Evolutionary conservation across 148 eudicot genomes (phyloP).

Genomic region (Dianthus caryophyllus): DNA sequence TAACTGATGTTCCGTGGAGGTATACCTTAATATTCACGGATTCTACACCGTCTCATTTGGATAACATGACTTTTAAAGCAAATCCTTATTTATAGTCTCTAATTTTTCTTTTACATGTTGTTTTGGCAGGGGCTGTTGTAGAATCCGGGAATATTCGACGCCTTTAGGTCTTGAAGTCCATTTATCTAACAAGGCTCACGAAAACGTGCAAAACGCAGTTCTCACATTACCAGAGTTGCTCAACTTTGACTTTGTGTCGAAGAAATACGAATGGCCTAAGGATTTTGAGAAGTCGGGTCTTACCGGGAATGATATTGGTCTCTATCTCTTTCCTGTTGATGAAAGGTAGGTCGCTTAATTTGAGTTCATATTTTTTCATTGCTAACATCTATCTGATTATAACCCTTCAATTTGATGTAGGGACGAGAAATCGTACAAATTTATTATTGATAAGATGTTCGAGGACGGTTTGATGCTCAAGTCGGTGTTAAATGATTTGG

Average conservation of each 20-base stretch:
- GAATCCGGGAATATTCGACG: conserved; percentile 8
- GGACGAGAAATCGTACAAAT: conserved; percentile 26
- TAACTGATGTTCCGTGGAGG: conserved; percentile 27
- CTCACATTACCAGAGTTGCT: conserved; percentile 22
- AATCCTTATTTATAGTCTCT: background rate
- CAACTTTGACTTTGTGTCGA: conserved; percentile 18
- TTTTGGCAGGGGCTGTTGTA: conserved; percentile 23
- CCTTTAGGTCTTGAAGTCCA: conserved; percentile 28
- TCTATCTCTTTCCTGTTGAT: conserved; percentile 31
- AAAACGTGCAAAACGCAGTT: conserved; percentile 22
- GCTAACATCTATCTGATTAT: background rate
- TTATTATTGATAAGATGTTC: conserved; percentile 23
- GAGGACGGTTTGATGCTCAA: conserved; percentile 24
- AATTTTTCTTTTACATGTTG: background rate
- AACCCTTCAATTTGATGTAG: conserved; percentile 18
- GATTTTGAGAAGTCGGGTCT: conserved; percentile 21
- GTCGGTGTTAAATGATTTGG: conserved; percentile 24
- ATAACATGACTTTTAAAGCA: no score
- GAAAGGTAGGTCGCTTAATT: conserved; percentile 24
- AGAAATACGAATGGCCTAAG: conserved; percentile 28
- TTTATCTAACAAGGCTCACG: conserved; percentile 30
- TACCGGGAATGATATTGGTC: conserved; percentile 24
- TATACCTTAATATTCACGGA: conserved; percentile 2
- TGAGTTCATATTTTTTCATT: background rate
- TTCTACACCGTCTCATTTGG: no score